A percentile compares a stretch with the other conserved stretches of the same genome.
phyloP scores from a whole-genome alignment of 1,139 yeast species.

The Fermentozyma sake region DNA sequence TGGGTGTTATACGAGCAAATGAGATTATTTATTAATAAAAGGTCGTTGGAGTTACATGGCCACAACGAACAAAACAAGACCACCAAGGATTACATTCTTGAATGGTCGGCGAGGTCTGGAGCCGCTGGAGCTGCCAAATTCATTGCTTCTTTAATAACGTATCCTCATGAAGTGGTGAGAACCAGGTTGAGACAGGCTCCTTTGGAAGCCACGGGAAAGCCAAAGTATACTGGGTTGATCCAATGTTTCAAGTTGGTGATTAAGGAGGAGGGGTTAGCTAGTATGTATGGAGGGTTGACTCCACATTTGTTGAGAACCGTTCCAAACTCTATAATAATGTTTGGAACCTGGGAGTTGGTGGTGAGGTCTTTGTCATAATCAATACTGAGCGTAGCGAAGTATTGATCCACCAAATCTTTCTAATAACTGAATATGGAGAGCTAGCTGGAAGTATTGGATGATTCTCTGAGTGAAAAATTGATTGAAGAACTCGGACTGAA shows the following conservation, averaged over 20 bases:
- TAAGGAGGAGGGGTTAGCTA: conserved; percentile 86
- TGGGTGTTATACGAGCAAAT: conserved; percentile 97
- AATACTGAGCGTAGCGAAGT: too few relatives aligned
- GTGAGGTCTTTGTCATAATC: conserved; percentile 60
- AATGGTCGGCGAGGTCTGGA: conserved; percentile 96
- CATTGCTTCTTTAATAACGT: conserved; percentile 85
- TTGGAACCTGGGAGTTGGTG: conserved; percentile 97
- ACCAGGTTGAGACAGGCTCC: conserved; percentile 97
- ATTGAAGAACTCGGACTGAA: too few relatives aligned
- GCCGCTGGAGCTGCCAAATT: conserved; percentile 97
- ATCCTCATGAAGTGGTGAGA: conserved; percentile 96
- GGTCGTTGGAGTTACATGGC: conserved; percentile 48
- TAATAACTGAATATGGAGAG: too few relatives aligned
- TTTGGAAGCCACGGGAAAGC: conserved; percentile 60
- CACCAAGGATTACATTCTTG: conserved; percentile 61
- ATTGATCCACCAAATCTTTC: too few relatives aligned
- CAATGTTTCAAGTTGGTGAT: conserved; percentile 81
- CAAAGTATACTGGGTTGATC: conserved; percentile 83
- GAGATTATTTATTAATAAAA: conserved; percentile 63
- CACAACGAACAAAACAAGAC: conserved; percentile 42
- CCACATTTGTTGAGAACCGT: conserved; percentile 96
- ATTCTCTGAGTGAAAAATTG: too few relatives aligned
- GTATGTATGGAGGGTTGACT: conserved; percentile 96
- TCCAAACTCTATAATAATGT: conserved; percentile 97
- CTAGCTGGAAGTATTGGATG: too few relatives aligned